phyloP scores from a whole-genome alignment of 164 flowering plant species.

The Pachysandra terminalis region DNA sequence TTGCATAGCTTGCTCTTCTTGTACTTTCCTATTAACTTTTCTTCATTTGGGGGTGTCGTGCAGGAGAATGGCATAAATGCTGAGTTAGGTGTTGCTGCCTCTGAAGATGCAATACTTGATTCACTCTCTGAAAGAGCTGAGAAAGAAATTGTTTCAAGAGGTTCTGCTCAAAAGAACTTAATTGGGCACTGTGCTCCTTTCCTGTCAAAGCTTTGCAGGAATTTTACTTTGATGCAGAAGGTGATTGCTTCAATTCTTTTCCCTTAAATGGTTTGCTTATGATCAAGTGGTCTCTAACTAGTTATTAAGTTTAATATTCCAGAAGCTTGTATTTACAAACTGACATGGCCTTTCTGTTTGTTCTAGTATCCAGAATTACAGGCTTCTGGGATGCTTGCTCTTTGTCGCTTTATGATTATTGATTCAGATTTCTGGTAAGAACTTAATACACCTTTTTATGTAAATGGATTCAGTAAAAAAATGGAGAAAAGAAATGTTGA shows the following conservation, averaged over 20 bases:
- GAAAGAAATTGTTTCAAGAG: constrained; percentile 76
- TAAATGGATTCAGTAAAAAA: neutral
- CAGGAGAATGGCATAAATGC: constrained; percentile 81
- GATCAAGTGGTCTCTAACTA: neutral
- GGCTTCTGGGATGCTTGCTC: constrained; percentile 91
- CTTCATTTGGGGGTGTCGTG: constrained; percentile 11
- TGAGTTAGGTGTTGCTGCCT: constrained; percentile 85
- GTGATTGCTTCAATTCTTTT: constrained; percentile 29
- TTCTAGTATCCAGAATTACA: constrained; percentile 80
- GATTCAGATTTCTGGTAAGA: constrained; percentile 90
- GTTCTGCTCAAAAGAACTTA: constrained; percentile 52
- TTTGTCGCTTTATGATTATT: constrained; percentile 88
- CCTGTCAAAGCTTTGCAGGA: constrained; percentile 82
- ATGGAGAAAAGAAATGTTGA: neutral
- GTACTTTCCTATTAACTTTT: neutral
- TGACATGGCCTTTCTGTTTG: neutral
- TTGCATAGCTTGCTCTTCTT: neutral
- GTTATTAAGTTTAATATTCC: neutral
- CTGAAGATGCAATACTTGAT: constrained; percentile 88
- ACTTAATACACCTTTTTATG: neutral
- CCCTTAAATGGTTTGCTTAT: neutral
- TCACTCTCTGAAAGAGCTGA: constrained; percentile 76
- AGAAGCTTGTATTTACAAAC: no score
- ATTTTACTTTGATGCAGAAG: constrained; percentile 81
- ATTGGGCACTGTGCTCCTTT: constrained; percentile 80